These are phyloP conservation scores for Whalleya microplaca DNA, from an alignment of 2,329 filamentous ascomycete genomes.

Conservation along the genomic window DNA sequence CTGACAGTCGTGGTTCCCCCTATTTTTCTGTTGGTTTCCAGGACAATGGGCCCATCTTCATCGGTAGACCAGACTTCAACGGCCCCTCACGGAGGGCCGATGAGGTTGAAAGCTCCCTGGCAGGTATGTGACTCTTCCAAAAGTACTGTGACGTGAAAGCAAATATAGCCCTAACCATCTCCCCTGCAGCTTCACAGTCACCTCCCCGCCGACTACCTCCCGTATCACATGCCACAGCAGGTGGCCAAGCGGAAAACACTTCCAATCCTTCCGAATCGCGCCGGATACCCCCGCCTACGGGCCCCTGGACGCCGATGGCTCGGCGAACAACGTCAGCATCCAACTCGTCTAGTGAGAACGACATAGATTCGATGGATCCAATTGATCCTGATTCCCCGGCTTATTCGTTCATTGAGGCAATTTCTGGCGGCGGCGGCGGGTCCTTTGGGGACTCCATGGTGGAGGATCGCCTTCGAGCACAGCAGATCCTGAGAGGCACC, in stretches of 20 bases:
- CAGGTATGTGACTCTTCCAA: slow-evolving; percentile 16
- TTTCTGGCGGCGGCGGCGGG: not conserved
- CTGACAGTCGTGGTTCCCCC: slow-evolving; percentile 8
- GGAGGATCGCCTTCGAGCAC: slow-evolving; percentile 43
- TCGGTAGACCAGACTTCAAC: slow-evolving; percentile 6
- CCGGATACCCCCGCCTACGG: slow-evolving; percentile 2
- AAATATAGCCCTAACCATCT: not conserved
- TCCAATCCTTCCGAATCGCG: slow-evolving; percentile 1
- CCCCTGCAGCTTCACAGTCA: slow-evolving; percentile 10
- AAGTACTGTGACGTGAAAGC: not conserved
- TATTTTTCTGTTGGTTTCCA: too few relatives aligned
- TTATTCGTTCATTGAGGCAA: slow-evolving; percentile 11
- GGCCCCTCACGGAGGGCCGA: not conserved
- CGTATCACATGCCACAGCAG: slow-evolving; percentile 1
- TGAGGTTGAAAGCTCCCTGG: slow-evolving; percentile 11
- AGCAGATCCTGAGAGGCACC: slow-evolving; percentile 52
- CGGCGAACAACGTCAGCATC: slow-evolving; percentile 15
- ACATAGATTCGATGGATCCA: slow-evolving; percentile 6
- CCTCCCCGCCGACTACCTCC: slow-evolving; percentile 12
- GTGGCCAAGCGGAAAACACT: not conserved
- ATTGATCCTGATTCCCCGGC: slow-evolving; percentile 10
- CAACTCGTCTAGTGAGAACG: slow-evolving; percentile 27
- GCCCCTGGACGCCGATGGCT: slow-evolving; percentile 9
- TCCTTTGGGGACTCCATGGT: not conserved
- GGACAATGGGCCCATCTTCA: too few relatives aligned